A percentile compares a stretch with the other conserved stretches of the same genome.
Conservation (phyloP, 495 filamentous ascomycete species). For the Podospora didyma region DNA sequence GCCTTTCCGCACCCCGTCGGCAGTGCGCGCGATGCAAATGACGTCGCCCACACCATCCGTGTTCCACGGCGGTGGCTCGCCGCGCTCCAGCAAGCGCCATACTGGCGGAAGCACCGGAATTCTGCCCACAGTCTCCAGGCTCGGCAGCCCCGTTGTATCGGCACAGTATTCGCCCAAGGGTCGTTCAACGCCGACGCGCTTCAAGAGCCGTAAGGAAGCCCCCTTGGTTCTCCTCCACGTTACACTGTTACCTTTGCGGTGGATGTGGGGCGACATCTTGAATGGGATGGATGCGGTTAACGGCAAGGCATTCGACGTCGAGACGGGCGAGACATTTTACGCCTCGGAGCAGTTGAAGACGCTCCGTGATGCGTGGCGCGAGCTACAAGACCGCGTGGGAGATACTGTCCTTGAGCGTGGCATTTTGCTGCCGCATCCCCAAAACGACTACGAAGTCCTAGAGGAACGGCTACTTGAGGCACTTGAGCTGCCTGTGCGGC, state of each 20-base stretch:
- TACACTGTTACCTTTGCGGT: conserved; percentile 69
- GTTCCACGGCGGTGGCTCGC: conserved; percentile 35
- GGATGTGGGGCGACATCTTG: conserved; percentile 59
- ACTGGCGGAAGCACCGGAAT: conserved; percentile 26
- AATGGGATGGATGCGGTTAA: conserved; percentile 33
- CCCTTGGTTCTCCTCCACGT: conserved; percentile 88
- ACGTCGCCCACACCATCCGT: conserved; percentile 55
- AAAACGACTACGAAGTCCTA: conserved; percentile 84
- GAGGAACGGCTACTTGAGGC: conserved; percentile 90
- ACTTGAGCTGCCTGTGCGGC: conserved; percentile 64
- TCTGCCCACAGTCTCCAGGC: conserved; percentile 44
- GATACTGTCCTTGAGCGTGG: conserved; percentile 81
- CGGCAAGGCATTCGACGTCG: conserved; percentile 17
- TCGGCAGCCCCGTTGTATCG: conserved; percentile 38
- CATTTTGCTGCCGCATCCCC: conserved; percentile 81
- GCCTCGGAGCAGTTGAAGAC: conserved; percentile 52
- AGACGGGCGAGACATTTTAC: conserved; percentile 14
- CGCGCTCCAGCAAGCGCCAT: conserved; percentile 36
- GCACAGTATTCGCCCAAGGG: conserved; percentile 55
- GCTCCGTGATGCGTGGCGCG: conserved; percentile 67
- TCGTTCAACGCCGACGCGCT: conserved; percentile 50
- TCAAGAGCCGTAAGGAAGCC: conserved; percentile 45
- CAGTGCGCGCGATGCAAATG: conserved; percentile 77
- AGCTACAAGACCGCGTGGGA: conserved; percentile 69
- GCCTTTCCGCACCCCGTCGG: conserved; percentile 61